Evolutionary conservation across 306 rosid genomes (phyloP), one percentile per base, ranked within the genome.

Genomic region (Ziziphus jujuba): DNA sequence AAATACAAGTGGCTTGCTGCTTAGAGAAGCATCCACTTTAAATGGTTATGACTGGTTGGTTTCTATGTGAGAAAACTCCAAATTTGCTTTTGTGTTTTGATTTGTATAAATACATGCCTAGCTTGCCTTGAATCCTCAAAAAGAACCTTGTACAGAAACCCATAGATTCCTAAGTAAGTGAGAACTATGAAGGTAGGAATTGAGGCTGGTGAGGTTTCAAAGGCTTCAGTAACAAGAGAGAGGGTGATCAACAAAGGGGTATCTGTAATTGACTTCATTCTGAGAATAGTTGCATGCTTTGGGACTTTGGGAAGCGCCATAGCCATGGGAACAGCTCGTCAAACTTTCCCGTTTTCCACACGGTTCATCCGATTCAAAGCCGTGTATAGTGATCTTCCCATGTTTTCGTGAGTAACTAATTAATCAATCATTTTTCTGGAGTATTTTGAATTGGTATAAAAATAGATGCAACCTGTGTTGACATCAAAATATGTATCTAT

Each of bases 361-460:
- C 70, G 15, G 51, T 78, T 72, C 35, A 15, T 62, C 23, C 75
- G 70, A 17, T 78, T 78, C 56, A 49, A 31, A 34, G 82, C 82
- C 14, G 69, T 55, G 3, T 78, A 38, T 68, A 72, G 56, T 6
- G 79, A 85, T 40, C 79, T 85, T 53, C 95, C 95, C 35, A 54
- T 80, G 3, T 74, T 88, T 24, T 73, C 70, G 95, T 88, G 64
- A 77, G 82, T 24, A 5, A 13, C 0, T 69, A 47, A 4, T 5
- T 48, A 48, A n/a, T 6, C 20, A 48, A 5, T 48, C 19, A 24
- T 23, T 14, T 16, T 6, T 1, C 16, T 10, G 4, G 0, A 10
- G 16, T 53, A 7, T 1, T 53, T 22, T 19, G 5, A 5, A 22
- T 20, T 8, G 14, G 5, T 31, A 21, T 33, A 9, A 19, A 38